Evolutionary conservation across 352 stramenopile genomes (phyloP), one percentile per base, ranked within the genome.

Genomic region (Phytophthora sansomeana): DNA sequence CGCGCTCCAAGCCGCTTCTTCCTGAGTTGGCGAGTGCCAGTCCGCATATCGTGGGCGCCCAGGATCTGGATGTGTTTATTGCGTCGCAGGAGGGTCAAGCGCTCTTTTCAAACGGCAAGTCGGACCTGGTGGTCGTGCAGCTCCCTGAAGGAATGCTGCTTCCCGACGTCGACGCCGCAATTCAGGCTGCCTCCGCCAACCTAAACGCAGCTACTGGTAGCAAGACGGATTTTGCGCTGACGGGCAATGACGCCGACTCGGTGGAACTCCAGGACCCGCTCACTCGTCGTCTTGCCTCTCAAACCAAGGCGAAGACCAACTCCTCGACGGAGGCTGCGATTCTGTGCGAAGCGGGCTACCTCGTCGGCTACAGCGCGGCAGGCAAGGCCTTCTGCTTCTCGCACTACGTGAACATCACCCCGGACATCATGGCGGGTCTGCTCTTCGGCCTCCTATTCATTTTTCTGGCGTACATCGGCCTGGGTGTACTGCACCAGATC

Each of bases 341-440:
- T 47, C 48, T 87, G 44, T 95, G 87, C 42, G 81, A 91, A 41
- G 67, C 71, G 13, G 85, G 81, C 47, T 91, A 90, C 63, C 63
- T 82, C 14, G 19, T 95, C 9, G 85, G 85, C 30, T 75, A 77
- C 43, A 81, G 60, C 33, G 67, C 79, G 44, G 69, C 57, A 2
- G 80, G 79, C 66, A 91, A 81, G 51, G 79, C 83, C 33, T 95
- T 92, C 74, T 95, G 87, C 81, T 95, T 93, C 55, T 91, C 87
- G 57, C 87, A 93, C 69, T 93, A 82, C 55, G 87, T 95, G 61
- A 79, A 78, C 75, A 92, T 92, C 78, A 95, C 87, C 30, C 87
- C 87, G 9, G 74, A 91, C 57, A 77, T 95, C 30, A 70, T 95
- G 29, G 78, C 85, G 21, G 85, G 72, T n/a, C 63, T 95, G 43